Evolutionary conservation across 345 rosid genomes (phyloP), one percentile per base, ranked within the genome.

Genomic region (Durio zibethinus): DNA sequence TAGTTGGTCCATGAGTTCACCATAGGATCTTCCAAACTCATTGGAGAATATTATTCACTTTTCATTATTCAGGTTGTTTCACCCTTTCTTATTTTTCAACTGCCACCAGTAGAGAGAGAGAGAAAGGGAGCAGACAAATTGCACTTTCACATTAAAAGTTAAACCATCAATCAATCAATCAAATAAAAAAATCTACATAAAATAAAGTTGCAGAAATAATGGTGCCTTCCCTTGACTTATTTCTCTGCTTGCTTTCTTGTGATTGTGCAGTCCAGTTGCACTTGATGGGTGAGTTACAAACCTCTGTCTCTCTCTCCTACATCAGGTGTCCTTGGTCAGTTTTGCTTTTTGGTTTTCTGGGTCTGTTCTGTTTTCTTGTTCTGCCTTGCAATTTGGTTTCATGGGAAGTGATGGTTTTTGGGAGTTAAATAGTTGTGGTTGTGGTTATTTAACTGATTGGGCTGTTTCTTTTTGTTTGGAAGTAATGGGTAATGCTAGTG

Each of bases 401-500:
- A 33, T 45, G 77, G 47, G 18, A 75, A 82, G 38, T 67, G 25
- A 29, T 69, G 73, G 56, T 48, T 48, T 57, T 81, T 72, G 20
- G 60, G 5, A 40, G 72, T 35, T 14, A 38, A 62, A 15, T 42
- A 59, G 72, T 29, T 67, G 3, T 10, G 53, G 11, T 67, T 72
- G 40, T 74, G 77, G 54, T 77, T 76, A 48, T 63, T 47, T 48
- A 75, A 57, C 65, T 65, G 83, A 86, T 78, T 73, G 73, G 50
- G 36, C 21, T 80, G 74, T 59, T 35, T 56, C 63, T 63, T 31
- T 63, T 78, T 56, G 36, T 77, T 83, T 77, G 63, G 61, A 82
- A 29, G 90, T 82, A 77, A 89, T 90, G 94, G 94, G 94, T 80
- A 89, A 90, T 89, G 94, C 79, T 84, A 81, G 83, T 83, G 84